Evolutionary conservation across 2,329 filamentous ascomycete species (phyloP), one percentile per base, ranked within the genome.

Genomic region (Neocucurbitaria cava): DNA sequence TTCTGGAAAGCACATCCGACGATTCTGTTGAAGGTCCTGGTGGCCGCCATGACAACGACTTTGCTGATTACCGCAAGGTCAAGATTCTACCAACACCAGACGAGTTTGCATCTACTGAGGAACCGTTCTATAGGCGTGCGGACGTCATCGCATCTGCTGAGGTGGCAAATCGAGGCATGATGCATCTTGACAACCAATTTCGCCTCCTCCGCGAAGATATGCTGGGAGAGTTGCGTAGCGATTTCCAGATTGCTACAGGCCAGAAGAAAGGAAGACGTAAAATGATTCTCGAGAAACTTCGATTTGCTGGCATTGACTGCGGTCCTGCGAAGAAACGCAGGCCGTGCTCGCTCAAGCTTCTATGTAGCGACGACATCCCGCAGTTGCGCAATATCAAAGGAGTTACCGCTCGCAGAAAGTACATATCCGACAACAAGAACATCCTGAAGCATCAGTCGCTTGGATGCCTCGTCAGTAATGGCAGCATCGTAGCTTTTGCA

Each of bases 31-130:
- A 64, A 35, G 65, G 66, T 4, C 82, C 88, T 0, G 89, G 89
- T 0, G 88, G 88, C 0, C 82, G 89, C 0, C 89, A 93, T 59
- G 87, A 92, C 70, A 93, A 93, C 49, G 89, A 92, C 62, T 83
- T 83, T 65, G 76, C 65, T 1, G 80, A 90, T 58, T 87, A 87
- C 61, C 80, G 84, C 0, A 54, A 85, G 0, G 85, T 91, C 30
- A 75, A 82, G 2, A 86, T 92, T 13, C 81, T 85, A 43, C 90
- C 89, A 0, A 92, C 89, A 0, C 70, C 81, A 0, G 85, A 89
- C 45, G 89, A 92, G 64, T 78, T 92, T 1, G 53, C 78, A 0
- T 87, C 82, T 0, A 82, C 3, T 66, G 70, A 21, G 80, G 84
- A 0, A 9, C 71, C 72, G 2, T 91, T 85, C 68, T 85, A 86